Base-by-base conservation (phyloP, 768 basidiomycete genomes). In the Ramaria rubella region DNA sequence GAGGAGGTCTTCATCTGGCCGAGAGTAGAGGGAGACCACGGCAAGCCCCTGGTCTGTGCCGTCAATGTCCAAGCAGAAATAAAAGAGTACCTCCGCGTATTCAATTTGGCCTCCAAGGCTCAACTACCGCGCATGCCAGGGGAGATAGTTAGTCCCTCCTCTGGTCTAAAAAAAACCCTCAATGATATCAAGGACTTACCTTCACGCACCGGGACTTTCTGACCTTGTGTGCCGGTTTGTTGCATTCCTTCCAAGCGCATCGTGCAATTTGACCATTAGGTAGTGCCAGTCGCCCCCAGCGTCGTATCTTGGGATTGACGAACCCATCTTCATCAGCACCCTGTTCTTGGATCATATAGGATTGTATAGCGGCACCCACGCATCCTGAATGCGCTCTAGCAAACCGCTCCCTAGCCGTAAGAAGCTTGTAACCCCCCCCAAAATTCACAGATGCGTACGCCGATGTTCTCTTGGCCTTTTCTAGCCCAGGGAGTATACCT, bases 261-360 rank as follows among this genome's bases (percentile, higher is more conserved):
- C 59, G 55, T 1, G 59, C 64, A 42, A 65, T 61, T 21, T 67
- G 67, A 1, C 64, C 62, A 53, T 63, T 68, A 4, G 67, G 63
- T 12, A 68, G 52, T 0, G 42, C 59, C 0, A 66, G 26, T 0
- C 58, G 45, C 21, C 63, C 65, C 63, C 64, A 66, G 27, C 59
- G 53, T 26, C 60, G 49, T 0, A 66, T 52, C 11, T 42, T 38
- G 46, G 46, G 29, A 59, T 11, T 9, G 24, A 1, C n/a, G n/a
- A n/a, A n/a, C n/a, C n/a, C n/a, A n/a, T n/a, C n/a, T n/a, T n/a
- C n/a, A n/a, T n/a, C n/a, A n/a, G n/a, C n/a, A n/a, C n/a, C n/a
- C n/a, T n/a, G n/a, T n/a, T n/a, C n/a, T n/a, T n/a, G n/a, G 54
- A 23, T 59, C 17, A 1, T 31, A 17, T 21, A 58, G 44, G 1